A percentile compares a stretch with the other conserved stretches of the same genome.
These are phyloP conservation scores for Amaranthus tricolor DNA, from an alignment of 179 eudicot genomes.

Conservation along the genomic window DNA sequence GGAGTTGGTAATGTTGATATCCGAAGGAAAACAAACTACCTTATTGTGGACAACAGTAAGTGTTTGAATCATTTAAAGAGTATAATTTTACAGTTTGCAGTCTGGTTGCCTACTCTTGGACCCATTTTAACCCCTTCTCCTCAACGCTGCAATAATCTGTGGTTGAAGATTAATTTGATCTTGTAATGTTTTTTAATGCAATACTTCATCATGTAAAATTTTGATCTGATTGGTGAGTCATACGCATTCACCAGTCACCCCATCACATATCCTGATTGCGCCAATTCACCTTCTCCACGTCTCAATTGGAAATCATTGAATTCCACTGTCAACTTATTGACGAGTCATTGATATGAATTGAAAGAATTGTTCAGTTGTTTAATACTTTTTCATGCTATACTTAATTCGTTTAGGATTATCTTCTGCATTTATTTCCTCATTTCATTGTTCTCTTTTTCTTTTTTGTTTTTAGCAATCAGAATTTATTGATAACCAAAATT, in stretches of 20 bases:
- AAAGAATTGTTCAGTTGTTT: too few relatives aligned
- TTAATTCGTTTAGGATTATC: not conserved
- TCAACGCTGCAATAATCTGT: not conserved
- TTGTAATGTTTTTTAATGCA: not conserved
- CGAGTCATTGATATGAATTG: not conserved
- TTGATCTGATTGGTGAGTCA: not conserved
- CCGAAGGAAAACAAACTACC: conserved; percentile 96
- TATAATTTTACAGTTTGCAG: not conserved
- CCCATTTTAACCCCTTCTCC: not conserved
- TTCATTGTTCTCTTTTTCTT: not conserved
- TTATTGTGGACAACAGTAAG: conserved; percentile 94
- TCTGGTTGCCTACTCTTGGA: not conserved
- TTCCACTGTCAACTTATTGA: not conserved
- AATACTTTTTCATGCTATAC: not conserved
- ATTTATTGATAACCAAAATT: not conserved
- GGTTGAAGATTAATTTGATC: not conserved
- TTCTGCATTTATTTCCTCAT: not conserved
- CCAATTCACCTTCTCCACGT: not conserved
- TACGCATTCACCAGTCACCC: too few relatives aligned
- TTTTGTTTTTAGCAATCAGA: not conserved
- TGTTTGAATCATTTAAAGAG: not conserved
- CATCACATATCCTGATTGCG: not conserved
- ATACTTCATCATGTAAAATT: not conserved
- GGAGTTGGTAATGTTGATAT: conserved; percentile 97
- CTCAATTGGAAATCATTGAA: not conserved